phyloP scores from a whole-genome alignment of 345 rosid genomes.

The Toxicodendron radicans region DNA sequence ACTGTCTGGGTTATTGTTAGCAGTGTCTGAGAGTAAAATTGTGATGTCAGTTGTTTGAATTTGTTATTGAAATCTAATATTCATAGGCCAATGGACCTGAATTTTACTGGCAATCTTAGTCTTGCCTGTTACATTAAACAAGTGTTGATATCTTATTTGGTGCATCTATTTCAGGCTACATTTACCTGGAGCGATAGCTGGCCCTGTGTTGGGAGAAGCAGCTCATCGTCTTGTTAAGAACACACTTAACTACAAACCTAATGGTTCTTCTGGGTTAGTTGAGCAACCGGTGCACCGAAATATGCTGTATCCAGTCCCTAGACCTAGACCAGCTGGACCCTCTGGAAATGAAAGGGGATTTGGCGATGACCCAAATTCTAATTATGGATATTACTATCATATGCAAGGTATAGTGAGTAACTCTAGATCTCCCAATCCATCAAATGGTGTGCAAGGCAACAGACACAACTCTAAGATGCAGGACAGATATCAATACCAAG shows the following conservation, averaged over 20 bases:
- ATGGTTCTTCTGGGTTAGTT: conserved; percentile 46
- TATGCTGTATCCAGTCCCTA: conserved; percentile 31
- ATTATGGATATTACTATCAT: conserved; percentile 43
- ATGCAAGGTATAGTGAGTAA: conserved; percentile 40
- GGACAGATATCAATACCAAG: conserved; percentile 47
- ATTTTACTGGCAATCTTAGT: neutral
- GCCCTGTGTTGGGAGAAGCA: conserved; percentile 80
- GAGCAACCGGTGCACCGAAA: conserved; percentile 51
- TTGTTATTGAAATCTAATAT: neutral
- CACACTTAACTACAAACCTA: conserved; percentile 72
- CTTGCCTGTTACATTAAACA: neutral
- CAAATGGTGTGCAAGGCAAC: conserved; percentile 50
- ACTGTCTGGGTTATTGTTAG: neutral
- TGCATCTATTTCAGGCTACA: conserved; percentile 56
- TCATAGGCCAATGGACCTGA: neutral
- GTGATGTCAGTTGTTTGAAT: conserved; percentile 3
- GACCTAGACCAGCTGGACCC: conserved; percentile 59
- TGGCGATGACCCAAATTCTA: conserved; percentile 41
- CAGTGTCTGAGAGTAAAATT: neutral
- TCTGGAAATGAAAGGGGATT: conserved; percentile 55
- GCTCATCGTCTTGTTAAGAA: conserved; percentile 97
- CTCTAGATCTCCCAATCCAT: conserved; percentile 39
- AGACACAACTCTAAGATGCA: conserved; percentile 40
- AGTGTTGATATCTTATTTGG: neutral
- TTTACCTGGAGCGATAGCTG: conserved; percentile 78